phyloP scores from a whole-genome alignment of 1,284 basidiomycete genomes.

The Ustilago esculenta region DNA sequence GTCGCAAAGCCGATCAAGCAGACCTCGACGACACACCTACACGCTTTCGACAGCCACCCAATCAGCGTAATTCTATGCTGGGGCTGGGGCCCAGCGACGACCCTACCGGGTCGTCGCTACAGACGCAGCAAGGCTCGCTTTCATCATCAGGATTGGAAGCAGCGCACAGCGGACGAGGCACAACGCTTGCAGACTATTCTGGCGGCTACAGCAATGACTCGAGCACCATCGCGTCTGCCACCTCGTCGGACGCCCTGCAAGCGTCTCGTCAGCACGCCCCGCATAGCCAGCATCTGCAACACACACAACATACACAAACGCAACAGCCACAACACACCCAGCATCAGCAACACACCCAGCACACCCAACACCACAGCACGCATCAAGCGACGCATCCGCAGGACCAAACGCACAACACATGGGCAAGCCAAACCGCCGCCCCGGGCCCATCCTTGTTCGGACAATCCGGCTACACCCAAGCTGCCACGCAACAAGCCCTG shows the following conservation, averaged over 20 bases:
- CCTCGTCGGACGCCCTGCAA: conserved; percentile 27
- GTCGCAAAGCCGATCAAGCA: conserved; percentile 44
- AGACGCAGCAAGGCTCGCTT: conserved; percentile 31
- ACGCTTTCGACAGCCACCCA: conserved; percentile 35
- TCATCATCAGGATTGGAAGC: conserved; percentile 37
- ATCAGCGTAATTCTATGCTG: conserved; percentile 31
- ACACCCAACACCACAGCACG: conserved; percentile 23
- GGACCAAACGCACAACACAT: conserved; percentile 36
- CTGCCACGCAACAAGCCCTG: conserved; percentile 12
- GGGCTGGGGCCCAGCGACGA: conserved; percentile 23
- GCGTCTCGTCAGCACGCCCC: conserved; percentile 34
- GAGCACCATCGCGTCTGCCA: conserved; percentile 26
- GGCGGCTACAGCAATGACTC: conserved; percentile 35
- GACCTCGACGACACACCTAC: conserved; percentile 45
- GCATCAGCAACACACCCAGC: conserved; percentile 27
- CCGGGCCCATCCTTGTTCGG: conserved; percentile 34
- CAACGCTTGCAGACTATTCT: conserved; percentile 33
- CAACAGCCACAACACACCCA: conserved; percentile 21
- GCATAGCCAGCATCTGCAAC: conserved; percentile 32
- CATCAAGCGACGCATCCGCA: conserved; percentile 24
- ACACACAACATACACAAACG: conserved; percentile 7
- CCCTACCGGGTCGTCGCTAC: conserved; percentile 19
- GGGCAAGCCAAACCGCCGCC: conserved; percentile 29
- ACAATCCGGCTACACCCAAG: conserved; percentile 21
- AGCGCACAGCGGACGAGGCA: conserved; percentile 29